Evolutionary conservation across 2,329 filamentous ascomycete species (phyloP).

Genomic region (Pseudogymnoascus sp.): DNA sequence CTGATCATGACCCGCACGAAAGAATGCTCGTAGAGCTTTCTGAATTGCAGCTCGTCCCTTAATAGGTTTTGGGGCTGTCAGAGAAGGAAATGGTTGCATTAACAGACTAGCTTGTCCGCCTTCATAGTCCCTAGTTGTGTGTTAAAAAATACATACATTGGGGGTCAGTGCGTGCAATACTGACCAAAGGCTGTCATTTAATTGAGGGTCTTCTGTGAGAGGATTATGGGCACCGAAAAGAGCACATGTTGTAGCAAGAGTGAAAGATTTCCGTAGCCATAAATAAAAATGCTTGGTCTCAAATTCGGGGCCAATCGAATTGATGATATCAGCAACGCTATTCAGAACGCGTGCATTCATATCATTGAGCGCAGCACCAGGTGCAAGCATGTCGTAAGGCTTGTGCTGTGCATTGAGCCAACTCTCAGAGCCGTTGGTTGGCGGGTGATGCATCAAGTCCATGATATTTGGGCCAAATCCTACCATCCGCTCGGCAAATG

Average conservation of each 20-base stretch:
- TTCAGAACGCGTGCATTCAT: conserved; percentile 33
- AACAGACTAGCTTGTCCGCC: conserved; percentile 26
- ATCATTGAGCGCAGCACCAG: conserved; percentile 29
- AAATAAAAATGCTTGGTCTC: conserved; percentile 32
- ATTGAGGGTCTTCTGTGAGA: conserved; percentile 28
- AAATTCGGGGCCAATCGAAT: conserved; percentile 20
- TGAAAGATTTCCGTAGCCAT: conserved; percentile 34
- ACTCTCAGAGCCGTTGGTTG: conserved; percentile 22
- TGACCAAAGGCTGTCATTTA: conserved; percentile 36
- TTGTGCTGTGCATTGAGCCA: conserved; percentile 20
- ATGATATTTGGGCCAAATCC: conserved; percentile 29
- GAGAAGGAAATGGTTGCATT: conserved; percentile 26
- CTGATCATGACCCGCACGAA: conserved; percentile 24
- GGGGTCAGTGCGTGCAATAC: conserved; percentile 6
- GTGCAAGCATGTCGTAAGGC: conserved; percentile 31
- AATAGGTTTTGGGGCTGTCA: conserved; percentile 28
- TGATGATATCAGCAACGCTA: conserved; percentile 28
- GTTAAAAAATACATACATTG: conserved; percentile 8
- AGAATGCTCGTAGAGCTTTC: conserved; percentile 30
- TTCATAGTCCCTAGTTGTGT: conserved; percentile 25
- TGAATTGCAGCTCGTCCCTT: conserved; percentile 32
- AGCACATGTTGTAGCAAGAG: conserved; percentile 32
- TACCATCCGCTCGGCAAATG: conserved; percentile 34
- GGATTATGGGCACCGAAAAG: conserved; percentile 40
- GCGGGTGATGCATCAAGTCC: conserved; percentile 26